Base-by-base conservation (phyloP, 768 basidiomycete genomes). In the Leccinum subgranulosum region DNA sequence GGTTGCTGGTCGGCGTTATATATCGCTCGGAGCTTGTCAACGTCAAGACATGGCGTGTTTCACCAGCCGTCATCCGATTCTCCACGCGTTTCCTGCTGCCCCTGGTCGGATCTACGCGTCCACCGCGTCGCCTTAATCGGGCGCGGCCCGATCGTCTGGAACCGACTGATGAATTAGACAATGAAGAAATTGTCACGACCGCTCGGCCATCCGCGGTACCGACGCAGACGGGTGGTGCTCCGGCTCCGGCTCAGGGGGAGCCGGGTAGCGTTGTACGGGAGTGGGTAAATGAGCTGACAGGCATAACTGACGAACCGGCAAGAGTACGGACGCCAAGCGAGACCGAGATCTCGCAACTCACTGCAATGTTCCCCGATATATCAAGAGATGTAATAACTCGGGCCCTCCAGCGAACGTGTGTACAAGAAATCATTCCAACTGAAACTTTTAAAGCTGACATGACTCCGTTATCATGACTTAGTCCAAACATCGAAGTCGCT, bases 1-100 rank as follows among this genome's bases (percentile, higher is more conserved):
- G 94, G 23, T 58, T 93, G 7, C 60, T 88, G 9, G 74, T 83
- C 6, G 92, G 94, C 1, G 83, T 86, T 64, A 74, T 92, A 34
- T 96, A 95, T 69, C 87, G 92, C 39, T 88, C 92, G 8, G 92
- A 94, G 67, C 66, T 93, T 15, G 80, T 90, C 17, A 84, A 84
- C 54, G 79, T 94, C 51, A 94, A 94, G 66, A 72, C 81, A 3
- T 95, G 92, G 77, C 85, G 94, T 25, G 71, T 96, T 27, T 84
- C 94, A 0, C 79, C 79, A 0, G 72, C 77, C 6, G 60, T 88
- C 8, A 76, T 87, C 41, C 69, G 74, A 17, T 79, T 93, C 58
- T 75, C 84, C 14, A 72, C 73, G n/a, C 78, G 76, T 4, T 83
- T 83, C 64, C 67, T 94, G 11, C 73, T 77, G 6, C 92, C 92